phyloP scores from a whole-genome alignment of 1,284 basidiomycete genomes.

The Inonotus hispidus region DNA sequence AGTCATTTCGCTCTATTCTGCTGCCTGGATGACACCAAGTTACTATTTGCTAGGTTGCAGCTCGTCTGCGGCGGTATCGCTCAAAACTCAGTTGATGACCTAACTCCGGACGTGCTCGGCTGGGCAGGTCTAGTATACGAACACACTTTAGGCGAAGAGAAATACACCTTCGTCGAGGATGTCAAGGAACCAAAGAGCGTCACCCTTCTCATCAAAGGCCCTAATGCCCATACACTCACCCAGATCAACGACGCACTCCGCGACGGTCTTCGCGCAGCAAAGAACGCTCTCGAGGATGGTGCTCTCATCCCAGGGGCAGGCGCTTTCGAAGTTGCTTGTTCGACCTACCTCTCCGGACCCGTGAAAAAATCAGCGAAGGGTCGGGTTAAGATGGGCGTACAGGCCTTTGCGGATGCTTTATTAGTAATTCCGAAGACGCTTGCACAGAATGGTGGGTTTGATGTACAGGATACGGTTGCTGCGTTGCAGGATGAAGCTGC shows the following conservation, averaged over 20 bases:
- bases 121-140: constrained; percentile 99
- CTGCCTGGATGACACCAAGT: constrained; percentile 21
- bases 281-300: constrained; percentile 94
- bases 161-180: constrained; percentile 97
- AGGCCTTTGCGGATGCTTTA: constrained; percentile 95
- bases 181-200: constrained; percentile 96
- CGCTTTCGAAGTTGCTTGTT: constrained; percentile 95
- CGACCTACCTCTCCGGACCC: constrained; percentile 74
- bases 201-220: constrained; percentile 97
- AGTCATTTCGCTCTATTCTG: constrained; percentile 23
- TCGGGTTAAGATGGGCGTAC: constrained; percentile 95
- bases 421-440: constrained; percentile 96
- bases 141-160: constrained; percentile 98
- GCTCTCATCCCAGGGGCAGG: constrained; percentile 91
- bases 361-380: constrained; percentile 90
- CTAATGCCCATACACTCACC: constrained; percentile 93
- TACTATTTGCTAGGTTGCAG: constrained; percentile 59
- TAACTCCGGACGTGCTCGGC: constrained; percentile 87
- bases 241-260: constrained; percentile 97
- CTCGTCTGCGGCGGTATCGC: constrained; percentile 93
- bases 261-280: constrained; percentile 93
- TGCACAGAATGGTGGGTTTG: constrained; percentile 94
- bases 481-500: constrained; percentile 91
- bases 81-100: constrained; percentile 97
- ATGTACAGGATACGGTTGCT: constrained; percentile 95